Conservation (phyloP, 495 filamentous ascomycete species). For the Aspergillus sclerotiicarbonarius region DNA sequence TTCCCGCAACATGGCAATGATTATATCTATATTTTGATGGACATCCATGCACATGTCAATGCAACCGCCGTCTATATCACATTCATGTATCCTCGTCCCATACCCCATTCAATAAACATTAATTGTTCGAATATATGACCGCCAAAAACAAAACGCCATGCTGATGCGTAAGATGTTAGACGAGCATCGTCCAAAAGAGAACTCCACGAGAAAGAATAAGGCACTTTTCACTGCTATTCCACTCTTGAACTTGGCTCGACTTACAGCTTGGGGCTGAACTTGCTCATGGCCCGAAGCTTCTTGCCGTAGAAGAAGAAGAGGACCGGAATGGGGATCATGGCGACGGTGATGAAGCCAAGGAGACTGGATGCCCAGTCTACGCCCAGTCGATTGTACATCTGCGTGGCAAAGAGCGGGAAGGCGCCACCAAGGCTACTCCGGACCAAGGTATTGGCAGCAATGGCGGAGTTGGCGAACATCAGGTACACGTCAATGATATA, state of each 20-base stretch:
- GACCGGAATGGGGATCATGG: slow-evolving; percentile 68
- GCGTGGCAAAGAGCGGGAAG: slow-evolving; percentile 63
- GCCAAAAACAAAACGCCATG: background rate
- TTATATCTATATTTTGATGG: background rate
- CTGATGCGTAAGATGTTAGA: background rate
- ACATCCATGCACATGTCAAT: background rate
- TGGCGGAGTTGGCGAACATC: slow-evolving; percentile 59
- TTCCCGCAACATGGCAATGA: background rate
- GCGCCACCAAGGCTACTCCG: slow-evolving; percentile 60
- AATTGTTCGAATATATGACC: background rate
- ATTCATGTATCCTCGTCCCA: background rate
- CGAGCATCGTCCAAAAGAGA: background rate
- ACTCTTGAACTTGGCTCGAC: background rate
- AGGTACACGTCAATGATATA: slow-evolving; percentile 65
- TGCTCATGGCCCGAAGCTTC: slow-evolving; percentile 56
- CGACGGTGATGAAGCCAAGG: slow-evolving; percentile 60
- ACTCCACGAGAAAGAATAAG: background rate
- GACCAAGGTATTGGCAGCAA: slow-evolving; percentile 67
- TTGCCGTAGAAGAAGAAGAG: slow-evolving; percentile 69
- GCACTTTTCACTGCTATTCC: background rate
- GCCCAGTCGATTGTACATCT: slow-evolving; percentile 61
- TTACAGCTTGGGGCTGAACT: slow-evolving; percentile 45
- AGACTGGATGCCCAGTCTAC: slow-evolving; percentile 64
- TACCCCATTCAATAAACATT: slow-evolving; percentile 4
- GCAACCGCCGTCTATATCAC: background rate